These are phyloP conservation scores for Zizania palustris DNA, from an alignment of 202 grass and related monocot species.

Conservation along the genomic window DNA sequence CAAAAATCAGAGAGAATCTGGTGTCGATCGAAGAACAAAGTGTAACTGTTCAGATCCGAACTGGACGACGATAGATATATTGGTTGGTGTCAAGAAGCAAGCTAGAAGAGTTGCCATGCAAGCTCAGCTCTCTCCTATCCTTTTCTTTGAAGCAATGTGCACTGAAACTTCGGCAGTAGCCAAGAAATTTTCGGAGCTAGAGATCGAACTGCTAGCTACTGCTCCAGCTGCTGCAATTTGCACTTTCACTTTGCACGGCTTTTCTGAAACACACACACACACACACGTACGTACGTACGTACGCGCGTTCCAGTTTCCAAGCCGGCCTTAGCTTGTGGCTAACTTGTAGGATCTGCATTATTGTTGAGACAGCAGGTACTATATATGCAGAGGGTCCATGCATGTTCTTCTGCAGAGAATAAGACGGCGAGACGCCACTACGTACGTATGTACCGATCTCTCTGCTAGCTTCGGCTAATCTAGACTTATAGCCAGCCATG, in stretches of 20 bases:
- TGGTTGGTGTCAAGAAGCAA: constrained; percentile 3
- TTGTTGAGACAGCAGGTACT: too few species aligned
- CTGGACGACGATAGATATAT: too few species aligned
- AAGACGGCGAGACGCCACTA: neutral
- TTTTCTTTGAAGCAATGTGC: constrained; percentile 15
- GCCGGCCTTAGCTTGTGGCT: too few species aligned
- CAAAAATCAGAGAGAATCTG: constrained; percentile 44
- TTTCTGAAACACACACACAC: neutral
- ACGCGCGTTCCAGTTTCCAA: neutral
- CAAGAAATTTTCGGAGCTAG: neutral
- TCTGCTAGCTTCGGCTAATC: neutral
- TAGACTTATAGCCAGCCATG: neutral
- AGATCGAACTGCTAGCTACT: neutral
- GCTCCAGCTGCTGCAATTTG: neutral
- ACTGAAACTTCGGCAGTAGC: neutral
- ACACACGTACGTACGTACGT: too few species aligned
- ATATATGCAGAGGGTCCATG: too few species aligned
- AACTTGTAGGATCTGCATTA: too few species aligned
- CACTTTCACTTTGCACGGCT: constrained; percentile 10
- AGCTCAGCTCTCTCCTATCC: too few species aligned
- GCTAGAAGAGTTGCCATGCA: neutral
- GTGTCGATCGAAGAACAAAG: neutral
- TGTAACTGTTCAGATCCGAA: constrained; percentile 2
- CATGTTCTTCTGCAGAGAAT: neutral
- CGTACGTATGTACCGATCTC: too few species aligned